Conservation (phyloP, 164 flowering plant species). For the Nymphaea colorata region DNA sequence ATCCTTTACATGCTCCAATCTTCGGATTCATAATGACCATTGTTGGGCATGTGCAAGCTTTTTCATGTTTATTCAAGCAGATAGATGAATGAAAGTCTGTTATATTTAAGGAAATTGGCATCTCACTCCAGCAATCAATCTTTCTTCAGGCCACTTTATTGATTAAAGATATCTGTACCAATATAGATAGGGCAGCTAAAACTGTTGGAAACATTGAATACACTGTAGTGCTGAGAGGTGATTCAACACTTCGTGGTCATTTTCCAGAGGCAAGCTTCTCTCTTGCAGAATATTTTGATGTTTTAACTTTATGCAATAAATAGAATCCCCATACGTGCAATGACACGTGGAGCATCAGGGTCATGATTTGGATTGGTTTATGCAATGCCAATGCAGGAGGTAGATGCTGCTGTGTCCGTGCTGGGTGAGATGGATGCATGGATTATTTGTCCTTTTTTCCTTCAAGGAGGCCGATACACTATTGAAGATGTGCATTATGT, state of each 20-base stretch:
- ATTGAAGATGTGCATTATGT: constrained; percentile 87
- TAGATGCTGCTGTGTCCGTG: constrained; percentile 89
- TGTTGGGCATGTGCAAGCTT: background rate
- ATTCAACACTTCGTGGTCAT: constrained; percentile 97
- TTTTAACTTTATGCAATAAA: too few species aligned
- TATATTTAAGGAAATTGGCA: too few species aligned
- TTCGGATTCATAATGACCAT: background rate
- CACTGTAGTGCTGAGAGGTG: constrained; percentile 94
- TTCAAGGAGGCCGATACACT: constrained; percentile 97
- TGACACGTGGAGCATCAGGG: too few species aligned
- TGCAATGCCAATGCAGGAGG: constrained; percentile 37
- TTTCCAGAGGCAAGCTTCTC: constrained; percentile 78
- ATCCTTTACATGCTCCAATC: too few species aligned
- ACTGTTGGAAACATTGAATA: constrained; percentile 39
- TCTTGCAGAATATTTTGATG: background rate
- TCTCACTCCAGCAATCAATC: too few species aligned
- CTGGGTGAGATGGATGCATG: constrained; percentile 95
- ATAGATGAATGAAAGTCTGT: too few species aligned
- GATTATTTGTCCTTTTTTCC: constrained; percentile 97
- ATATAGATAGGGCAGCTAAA: constrained; percentile 57
- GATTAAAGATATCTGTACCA: constrained; percentile 64
- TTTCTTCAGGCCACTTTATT: constrained; percentile 62
- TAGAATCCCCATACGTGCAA: too few species aligned
- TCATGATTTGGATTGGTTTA: too few species aligned
- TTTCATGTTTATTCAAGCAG: too few species aligned